A percentile compares a stretch with the other conserved stretches of the same genome.
phyloP scores from a whole-genome alignment of 768 basidiomycete species.

The Kwoniella botswanensis region DNA sequence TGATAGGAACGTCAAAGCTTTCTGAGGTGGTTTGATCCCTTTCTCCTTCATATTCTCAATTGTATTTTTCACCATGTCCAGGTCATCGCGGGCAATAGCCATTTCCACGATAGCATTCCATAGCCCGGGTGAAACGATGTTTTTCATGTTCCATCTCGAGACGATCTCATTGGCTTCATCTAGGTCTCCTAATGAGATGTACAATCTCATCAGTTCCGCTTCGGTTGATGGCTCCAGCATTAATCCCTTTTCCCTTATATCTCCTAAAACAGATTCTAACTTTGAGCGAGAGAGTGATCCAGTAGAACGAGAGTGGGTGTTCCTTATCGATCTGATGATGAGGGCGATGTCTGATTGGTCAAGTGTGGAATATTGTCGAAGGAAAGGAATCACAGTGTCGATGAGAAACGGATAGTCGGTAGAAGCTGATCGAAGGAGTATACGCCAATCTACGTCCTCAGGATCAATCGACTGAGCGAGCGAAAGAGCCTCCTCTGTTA shows the following conservation, averaged over 20 bases:
- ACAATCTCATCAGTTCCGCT: conserved; percentile 31
- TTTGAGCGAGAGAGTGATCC: not conserved
- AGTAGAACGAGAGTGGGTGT: not conserved
- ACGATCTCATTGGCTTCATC: conserved; percentile 25
- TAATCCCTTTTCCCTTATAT: not conserved
- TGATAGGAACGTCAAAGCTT: conserved; percentile 20
- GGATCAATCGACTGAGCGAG: conserved; percentile 4
- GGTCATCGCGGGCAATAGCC: conserved; percentile 21
- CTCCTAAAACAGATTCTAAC: not conserved
- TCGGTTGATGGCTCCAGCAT: conserved; percentile 1
- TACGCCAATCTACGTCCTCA: conserved; percentile 6
- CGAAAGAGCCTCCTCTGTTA: conserved; percentile 14
- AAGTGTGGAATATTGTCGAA: not conserved
- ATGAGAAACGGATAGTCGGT: conserved; percentile 2
- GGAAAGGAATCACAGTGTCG: conserved; percentile 1
- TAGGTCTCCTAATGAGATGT: conserved; percentile 28
- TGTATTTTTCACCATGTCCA: conserved; percentile 10
- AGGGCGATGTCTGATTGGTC: conserved; percentile 2
- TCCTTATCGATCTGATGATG: conserved; percentile 6
- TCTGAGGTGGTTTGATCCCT: conserved; percentile 24
- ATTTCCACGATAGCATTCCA: conserved; percentile 39
- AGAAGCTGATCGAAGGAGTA: conserved; percentile 7
- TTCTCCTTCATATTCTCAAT: conserved; percentile 26
- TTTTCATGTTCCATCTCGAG: not conserved
- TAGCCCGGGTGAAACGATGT: conserved; percentile 5